Percentiles rank a stretch among this genome's conserved stretches.
Conservation (phyloP, 2,329 filamentous ascomycete species). For the Aureobasidium sp. region DNA sequence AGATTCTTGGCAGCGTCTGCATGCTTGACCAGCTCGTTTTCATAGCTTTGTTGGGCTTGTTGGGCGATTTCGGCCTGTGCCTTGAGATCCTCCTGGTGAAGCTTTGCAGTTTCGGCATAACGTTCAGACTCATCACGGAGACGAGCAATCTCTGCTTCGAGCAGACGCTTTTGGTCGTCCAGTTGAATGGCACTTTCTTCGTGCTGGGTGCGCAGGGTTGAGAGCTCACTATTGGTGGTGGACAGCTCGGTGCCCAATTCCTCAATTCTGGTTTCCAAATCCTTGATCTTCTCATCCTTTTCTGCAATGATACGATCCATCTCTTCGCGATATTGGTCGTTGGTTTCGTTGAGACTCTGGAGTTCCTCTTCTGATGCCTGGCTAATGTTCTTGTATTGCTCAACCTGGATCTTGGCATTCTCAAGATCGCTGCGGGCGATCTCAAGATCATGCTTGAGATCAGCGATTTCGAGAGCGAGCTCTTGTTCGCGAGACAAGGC, state of each 20-base stretch:
- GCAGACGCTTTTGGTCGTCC: slow-evolving; percentile 72
- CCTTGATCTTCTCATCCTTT: slow-evolving; percentile 71
- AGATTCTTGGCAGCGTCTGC: slow-evolving; percentile 86
- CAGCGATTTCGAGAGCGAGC: slow-evolving; percentile 72
- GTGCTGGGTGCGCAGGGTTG: slow-evolving; percentile 70
- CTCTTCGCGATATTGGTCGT: slow-evolving; percentile 83
- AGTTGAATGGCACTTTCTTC: slow-evolving; percentile 62
- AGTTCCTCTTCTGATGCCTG: slow-evolving; percentile 83
- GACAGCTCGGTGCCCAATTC: slow-evolving; percentile 77
- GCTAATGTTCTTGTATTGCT: slow-evolving; percentile 83
- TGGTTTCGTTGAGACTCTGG: slow-evolving; percentile 67
- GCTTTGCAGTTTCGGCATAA: slow-evolving; percentile 70
- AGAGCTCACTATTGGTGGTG: slow-evolving; percentile 74
- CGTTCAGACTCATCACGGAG: slow-evolving; percentile 79
- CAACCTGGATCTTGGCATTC: slow-evolving; percentile 69
- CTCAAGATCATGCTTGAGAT: slow-evolving; percentile 82
- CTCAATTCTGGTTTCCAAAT: slow-evolving; percentile 75
- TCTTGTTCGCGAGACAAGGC: slow-evolving; percentile 67
- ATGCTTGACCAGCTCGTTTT: slow-evolving; percentile 88
- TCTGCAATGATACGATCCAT: slow-evolving; percentile 67
- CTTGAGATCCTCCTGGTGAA: slow-evolving; percentile 85
- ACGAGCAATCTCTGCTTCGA: slow-evolving; percentile 71
- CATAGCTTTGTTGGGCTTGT: slow-evolving; percentile 90
- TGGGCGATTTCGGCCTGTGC: slow-evolving; percentile 90
- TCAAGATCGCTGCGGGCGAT: slow-evolving; percentile 73